These are phyloP conservation scores for Phialophora macrospora DNA, from an alignment of 2,329 filamentous ascomycete genomes.

Conservation along the genomic window DNA sequence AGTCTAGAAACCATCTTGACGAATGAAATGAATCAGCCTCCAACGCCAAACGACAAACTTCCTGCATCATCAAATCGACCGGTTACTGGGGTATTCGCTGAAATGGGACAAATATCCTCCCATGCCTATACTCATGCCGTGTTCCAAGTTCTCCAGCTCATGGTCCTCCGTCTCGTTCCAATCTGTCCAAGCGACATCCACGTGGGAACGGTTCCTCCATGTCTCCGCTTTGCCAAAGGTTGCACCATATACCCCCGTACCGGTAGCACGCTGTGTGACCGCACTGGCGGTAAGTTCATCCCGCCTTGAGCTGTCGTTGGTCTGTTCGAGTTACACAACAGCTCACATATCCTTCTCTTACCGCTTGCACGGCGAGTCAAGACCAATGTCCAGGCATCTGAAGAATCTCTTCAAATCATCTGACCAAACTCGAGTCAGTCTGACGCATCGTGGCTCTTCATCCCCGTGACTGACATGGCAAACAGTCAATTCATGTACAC, in stretches of 20 bases:
- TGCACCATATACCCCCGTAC: conserved; percentile 5
- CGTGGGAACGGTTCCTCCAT: conserved; percentile 1
- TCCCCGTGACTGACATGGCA: not conserved
- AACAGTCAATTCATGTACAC: conserved; percentile 4
- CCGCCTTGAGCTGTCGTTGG: not conserved
- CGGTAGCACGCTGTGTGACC: conserved; percentile 8
- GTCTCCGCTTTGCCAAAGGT: not conserved
- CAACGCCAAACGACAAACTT: not conserved
- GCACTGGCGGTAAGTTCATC: not conserved
- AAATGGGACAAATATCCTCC: not conserved
- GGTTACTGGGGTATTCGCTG: conserved; percentile 1
- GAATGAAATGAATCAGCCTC: not conserved
- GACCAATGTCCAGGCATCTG: not conserved
- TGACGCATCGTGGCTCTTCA: not conserved
- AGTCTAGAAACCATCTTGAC: conserved; percentile 2
- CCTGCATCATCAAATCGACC: not conserved
- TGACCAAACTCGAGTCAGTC: conserved; percentile 7
- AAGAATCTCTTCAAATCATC: conserved; percentile 3
- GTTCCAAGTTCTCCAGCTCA: not conserved
- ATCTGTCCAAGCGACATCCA: not conserved
- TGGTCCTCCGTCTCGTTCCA: not conserved
- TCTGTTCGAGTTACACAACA: conserved; percentile 3
- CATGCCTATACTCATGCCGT: not conserved
- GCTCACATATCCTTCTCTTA: conserved; percentile 2
- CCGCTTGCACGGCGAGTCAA: not conserved